Percentiles rank a stretch among this genome's conserved stretches.
Evolutionary conservation across 2,329 filamentous ascomycete genomes (phyloP).

Genomic region (Colletotrichum horii): DNA sequence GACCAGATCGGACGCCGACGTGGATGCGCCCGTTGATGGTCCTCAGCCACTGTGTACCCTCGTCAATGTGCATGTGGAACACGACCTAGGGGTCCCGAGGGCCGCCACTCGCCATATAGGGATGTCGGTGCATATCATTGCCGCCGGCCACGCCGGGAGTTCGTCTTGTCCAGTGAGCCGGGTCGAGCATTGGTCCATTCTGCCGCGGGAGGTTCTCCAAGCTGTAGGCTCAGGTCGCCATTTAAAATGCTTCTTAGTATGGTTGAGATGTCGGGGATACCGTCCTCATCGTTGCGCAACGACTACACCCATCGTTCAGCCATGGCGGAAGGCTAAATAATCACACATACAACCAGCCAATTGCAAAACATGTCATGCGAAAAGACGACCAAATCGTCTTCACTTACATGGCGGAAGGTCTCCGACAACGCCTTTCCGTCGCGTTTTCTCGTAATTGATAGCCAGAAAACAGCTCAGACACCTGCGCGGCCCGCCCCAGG

Average conservation of each 20-base stretch:
- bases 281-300: background rate
- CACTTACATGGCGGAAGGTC: background rate
- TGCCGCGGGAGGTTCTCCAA: background rate
- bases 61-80: background rate
- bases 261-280: background rate
- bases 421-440: background rate
- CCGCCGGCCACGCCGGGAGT: background rate
- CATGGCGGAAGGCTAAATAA: background rate
- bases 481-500: background rate
- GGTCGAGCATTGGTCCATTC: background rate
- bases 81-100: background rate
- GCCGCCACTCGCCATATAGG: background rate
- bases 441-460: background rate
- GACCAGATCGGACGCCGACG: background rate
- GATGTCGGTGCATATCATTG: background rate
- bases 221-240: background rate
- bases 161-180: background rate
- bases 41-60: background rate
- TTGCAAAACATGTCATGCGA: background rate
- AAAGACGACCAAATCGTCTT: background rate
- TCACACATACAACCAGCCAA: background rate
- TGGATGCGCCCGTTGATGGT: background rate
- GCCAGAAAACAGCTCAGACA: background rate
- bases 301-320: background rate
- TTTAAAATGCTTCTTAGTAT: background rate